Conservation (phyloP, 2,329 filamentous ascomycete species). For the Xylaria sp. region DNA sequence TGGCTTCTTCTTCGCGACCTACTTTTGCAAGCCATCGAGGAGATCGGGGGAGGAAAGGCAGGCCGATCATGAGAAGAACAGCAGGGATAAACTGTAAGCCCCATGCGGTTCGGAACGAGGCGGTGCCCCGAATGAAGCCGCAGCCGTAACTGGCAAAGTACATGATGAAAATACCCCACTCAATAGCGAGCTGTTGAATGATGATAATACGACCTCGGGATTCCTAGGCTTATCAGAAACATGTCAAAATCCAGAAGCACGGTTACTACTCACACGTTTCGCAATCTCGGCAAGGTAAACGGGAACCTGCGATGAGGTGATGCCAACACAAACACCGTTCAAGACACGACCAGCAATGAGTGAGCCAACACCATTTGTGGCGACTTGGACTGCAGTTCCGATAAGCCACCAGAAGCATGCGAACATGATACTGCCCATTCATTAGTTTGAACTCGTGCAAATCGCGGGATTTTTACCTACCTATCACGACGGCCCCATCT, state of each 20-base stretch:
- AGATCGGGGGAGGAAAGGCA: constrained; percentile 70
- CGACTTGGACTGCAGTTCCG: constrained; percentile 68
- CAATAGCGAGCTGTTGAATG: constrained; percentile 79
- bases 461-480: constrained; percentile 25
- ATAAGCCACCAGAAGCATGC: constrained; percentile 62
- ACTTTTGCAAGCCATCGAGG: constrained; percentile 72
- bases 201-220: constrained; percentile 73
- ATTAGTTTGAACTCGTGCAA: constrained; percentile 14
- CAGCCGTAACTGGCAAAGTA: constrained; percentile 75
- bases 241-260: constrained; percentile 27
- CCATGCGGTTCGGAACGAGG: constrained; percentile 73
- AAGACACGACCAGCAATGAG: constrained; percentile 67
- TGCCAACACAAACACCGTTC: constrained; percentile 73
- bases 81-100: constrained; percentile 71
- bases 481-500: constrained; percentile 57
- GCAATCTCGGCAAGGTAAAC: constrained; percentile 76
- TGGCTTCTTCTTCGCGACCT: constrained; percentile 66
- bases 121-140: constrained; percentile 66
- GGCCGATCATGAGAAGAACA: constrained; percentile 65
- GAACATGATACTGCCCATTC: constrained; percentile 53
- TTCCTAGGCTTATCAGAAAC: constrained; percentile 47
- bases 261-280: constrained; percentile 50
- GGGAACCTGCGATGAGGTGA: constrained; percentile 73
- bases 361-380: constrained; percentile 66
- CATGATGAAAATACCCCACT: constrained; percentile 76